These are phyloP conservation scores for Leishmania tropica DNA, from an alignment of 208 protist genomes.

Conservation along the genomic window DNA sequence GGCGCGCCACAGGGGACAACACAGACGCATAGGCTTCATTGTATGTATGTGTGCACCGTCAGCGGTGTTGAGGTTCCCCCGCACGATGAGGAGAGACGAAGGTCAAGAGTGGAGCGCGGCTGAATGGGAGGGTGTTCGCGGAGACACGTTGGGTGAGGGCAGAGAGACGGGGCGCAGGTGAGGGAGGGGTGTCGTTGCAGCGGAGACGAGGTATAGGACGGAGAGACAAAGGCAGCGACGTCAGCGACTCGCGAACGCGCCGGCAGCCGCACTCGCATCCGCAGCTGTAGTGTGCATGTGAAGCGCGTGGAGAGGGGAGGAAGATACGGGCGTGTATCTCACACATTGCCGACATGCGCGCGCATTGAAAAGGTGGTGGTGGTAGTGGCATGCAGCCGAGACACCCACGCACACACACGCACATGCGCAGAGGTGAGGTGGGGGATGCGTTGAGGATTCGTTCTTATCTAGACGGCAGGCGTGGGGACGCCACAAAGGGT, in stretches of 20 bases:
- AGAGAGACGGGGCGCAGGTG: no score
- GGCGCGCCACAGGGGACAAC: neutral
- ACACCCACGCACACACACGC: neutral
- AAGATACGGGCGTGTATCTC: neutral
- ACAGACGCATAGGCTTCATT: conserved; percentile 6
- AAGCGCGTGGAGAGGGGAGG: neutral
- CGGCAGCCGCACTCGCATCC: no score
- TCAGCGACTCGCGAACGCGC: no score
- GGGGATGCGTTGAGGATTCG: neutral
- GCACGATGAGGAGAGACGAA: neutral
- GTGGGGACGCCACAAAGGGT: neutral
- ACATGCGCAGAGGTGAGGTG: neutral
- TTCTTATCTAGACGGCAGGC: neutral
- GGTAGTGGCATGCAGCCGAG: neutral
- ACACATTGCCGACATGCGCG: neutral
- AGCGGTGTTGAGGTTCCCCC: neutral
- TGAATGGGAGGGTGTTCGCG: neutral
- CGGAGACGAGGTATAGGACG: neutral
- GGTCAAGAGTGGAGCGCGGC: neutral
- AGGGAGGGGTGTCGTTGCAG: neutral
- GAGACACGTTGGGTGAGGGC: neutral
- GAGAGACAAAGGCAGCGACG: neutral
- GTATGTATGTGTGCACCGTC: neutral
- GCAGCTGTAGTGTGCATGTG: neutral
- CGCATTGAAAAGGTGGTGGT: neutral